Percentiles rank a stretch among this genome's conserved stretches.
These are phyloP conservation scores for Tuctoria greenei DNA, from an alignment of 176 grass and related monocot genomes.

Conservation along the genomic window DNA sequence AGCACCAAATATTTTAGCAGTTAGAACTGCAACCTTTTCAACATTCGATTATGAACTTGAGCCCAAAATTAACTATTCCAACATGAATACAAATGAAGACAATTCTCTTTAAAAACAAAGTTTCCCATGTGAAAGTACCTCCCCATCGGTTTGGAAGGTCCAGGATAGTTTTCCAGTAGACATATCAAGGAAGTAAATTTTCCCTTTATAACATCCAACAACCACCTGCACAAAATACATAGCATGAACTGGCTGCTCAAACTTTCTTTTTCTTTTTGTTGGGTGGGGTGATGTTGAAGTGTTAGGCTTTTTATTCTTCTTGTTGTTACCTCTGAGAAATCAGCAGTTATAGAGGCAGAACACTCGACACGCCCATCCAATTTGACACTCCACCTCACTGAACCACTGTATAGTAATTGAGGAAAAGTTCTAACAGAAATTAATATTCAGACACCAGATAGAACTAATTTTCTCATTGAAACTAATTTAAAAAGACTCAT, in stretches of 20 bases:
- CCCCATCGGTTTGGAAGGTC: slow-evolving; percentile 81
- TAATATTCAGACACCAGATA: background rate
- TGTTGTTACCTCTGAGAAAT: slow-evolving; percentile 68
- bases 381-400: slow-evolving; percentile 69
- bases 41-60: background rate
- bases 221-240: slow-evolving; percentile 62
- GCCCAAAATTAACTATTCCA: background rate
- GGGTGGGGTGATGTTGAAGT: slow-evolving; percentile 1
- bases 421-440: slow-evolving; percentile 5
- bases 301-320: background rate
- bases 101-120: background rate
- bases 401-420: slow-evolving; percentile 49
- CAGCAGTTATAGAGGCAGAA: slow-evolving; percentile 68
- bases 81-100: background rate
- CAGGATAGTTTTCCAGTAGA: slow-evolving; percentile 61
- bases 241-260: slow-evolving; percentile 17
- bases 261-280: background rate
- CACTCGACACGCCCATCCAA: slow-evolving; percentile 82
- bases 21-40: slow-evolving; percentile 9
- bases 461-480: background rate
- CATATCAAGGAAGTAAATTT: slow-evolving; percentile 85
- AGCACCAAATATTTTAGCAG: background rate
- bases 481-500: background rate
- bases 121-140: slow-evolving; percentile 42
- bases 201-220: slow-evolving; percentile 90